Conservation (phyloP, 2,329 filamentous ascomycete genomes). For the Penicillium sp. region DNA sequence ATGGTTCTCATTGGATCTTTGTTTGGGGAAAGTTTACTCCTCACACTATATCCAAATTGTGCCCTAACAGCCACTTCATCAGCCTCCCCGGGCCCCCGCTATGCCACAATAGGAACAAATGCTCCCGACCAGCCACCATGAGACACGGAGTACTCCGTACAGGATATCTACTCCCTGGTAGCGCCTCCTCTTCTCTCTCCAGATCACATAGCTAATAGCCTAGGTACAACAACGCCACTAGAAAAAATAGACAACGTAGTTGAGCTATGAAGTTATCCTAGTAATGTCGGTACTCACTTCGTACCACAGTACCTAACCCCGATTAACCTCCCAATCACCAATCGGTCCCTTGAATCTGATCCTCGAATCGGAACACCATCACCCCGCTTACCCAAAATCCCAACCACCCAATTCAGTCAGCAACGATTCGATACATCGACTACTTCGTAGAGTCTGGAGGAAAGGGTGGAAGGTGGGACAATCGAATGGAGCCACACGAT, state of each 20-base stretch:
- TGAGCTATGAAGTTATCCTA: too few relatives aligned
- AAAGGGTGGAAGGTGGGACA: background rate
- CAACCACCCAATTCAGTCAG: conserved; percentile 3
- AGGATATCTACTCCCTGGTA: background rate
- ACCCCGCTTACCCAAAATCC: conserved; percentile 2
- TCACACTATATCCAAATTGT: conserved; percentile 3
- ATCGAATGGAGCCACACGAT: background rate
- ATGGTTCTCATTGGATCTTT: background rate
- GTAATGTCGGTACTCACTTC: background rate
- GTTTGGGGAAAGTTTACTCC: background rate
- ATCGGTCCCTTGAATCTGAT: conserved; percentile 12
- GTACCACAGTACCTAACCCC: background rate
- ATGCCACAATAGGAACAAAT: background rate
- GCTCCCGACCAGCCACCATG: background rate
- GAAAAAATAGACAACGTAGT: background rate
- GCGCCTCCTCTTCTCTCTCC: background rate
- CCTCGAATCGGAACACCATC: conserved; percentile 21
- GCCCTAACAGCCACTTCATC: background rate
- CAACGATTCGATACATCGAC: conserved; percentile 19
- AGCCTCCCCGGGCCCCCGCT: conserved; percentile 1
- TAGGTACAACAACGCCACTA: background rate
- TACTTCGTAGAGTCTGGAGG: background rate
- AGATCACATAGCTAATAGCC: background rate
- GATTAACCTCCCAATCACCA: background rate
- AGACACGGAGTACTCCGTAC: background rate